Evolutionary conservation across 208 protist genomes (phyloP).

Genomic region (Leptomonas pyrrhocoris): DNA sequence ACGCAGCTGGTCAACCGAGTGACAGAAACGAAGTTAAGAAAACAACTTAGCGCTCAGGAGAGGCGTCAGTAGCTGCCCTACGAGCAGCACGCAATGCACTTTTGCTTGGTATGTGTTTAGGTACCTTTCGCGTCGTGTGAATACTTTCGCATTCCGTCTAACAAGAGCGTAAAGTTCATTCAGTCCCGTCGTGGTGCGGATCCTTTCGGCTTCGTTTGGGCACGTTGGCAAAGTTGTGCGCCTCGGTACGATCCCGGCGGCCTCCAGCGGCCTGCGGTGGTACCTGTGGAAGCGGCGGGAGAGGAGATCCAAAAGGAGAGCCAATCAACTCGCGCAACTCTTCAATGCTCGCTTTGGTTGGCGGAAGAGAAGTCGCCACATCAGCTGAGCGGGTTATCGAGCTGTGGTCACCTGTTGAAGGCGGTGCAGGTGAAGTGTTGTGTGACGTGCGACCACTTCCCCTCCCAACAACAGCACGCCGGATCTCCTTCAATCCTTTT

Average conservation of each 20-base stretch:
- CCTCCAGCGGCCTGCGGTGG: neutral
- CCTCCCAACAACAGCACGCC: neutral
- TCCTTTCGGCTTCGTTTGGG: slow-evolving; percentile 8
- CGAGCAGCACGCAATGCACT: too few relatives aligned
- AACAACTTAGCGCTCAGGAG: too few relatives aligned
- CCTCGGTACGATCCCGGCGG: slow-evolving; percentile 3
- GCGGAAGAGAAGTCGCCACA: neutral
- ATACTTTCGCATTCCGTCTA: too few relatives aligned
- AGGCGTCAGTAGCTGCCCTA: too few relatives aligned
- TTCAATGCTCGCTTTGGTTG: slow-evolving; percentile 22
- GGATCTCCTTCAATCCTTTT: slow-evolving; percentile 3
- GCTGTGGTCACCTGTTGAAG: neutral
- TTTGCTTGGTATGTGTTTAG: too few relatives aligned
- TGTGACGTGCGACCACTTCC: neutral
- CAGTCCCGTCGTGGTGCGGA: neutral
- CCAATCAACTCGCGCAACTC: slow-evolving; percentile 32
- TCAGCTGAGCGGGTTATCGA: neutral
- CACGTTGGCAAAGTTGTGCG: neutral
- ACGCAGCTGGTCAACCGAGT: too few relatives aligned
- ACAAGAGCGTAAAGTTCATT: too few relatives aligned
- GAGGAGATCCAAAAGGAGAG: slow-evolving; percentile 6
- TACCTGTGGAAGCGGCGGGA: too few relatives aligned
- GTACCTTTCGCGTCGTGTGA: too few relatives aligned
- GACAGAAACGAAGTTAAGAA: too few relatives aligned
- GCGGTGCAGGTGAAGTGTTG: slow-evolving; percentile 11